A percentile compares a stretch with the other conserved stretches of the same genome.
These are phyloP conservation scores for Psilocybe tampanensis DNA, from an alignment of 768 basidiomycete genomes.

Conservation along the genomic window DNA sequence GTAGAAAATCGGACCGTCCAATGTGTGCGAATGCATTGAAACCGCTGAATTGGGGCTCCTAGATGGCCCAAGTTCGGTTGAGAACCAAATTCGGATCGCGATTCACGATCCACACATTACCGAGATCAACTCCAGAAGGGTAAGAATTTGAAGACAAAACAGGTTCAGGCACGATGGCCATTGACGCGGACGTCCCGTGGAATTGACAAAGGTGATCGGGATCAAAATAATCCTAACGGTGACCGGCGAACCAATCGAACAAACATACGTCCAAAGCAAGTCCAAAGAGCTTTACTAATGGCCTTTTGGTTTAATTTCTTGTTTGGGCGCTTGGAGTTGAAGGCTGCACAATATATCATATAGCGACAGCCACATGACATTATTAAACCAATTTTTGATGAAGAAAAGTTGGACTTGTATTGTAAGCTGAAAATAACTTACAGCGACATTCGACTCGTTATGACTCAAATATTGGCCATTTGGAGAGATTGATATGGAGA, in stretches of 20 bases:
- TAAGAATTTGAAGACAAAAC: slow-evolving; percentile 17
- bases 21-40: slow-evolving; percentile 26
- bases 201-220: slow-evolving; percentile 17
- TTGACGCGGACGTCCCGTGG: slow-evolving; percentile 7
- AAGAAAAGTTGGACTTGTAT: too few species aligned
- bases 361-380: not conserved
- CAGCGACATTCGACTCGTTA: not conserved
- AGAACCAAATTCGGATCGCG: slow-evolving; percentile 18
- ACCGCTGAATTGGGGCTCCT: slow-evolving; percentile 14
- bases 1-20: slow-evolving; percentile 26
- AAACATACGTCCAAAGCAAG: slow-evolving; percentile 5
- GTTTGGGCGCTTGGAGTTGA: not conserved
- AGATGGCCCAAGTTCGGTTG: slow-evolving; percentile 16
- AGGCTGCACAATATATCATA: not conserved
- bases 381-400: not conserved
- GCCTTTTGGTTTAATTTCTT: slow-evolving; percentile 8
- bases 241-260: slow-evolving; percentile 15
- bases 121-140: slow-evolving; percentile 17
- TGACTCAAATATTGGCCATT: not conserved
- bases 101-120: slow-evolving; percentile 11
- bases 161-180: slow-evolving; percentile 21
- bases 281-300: not conserved
- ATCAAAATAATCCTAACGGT: slow-evolving; percentile 14
- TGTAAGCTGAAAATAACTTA: not conserved
- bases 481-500: not conserved